A percentile compares a stretch with the other conserved stretches of the same genome.
Conservation (phyloP, 352 stramenopile genomes). For the Globisporangium paroecandrum region DNA sequence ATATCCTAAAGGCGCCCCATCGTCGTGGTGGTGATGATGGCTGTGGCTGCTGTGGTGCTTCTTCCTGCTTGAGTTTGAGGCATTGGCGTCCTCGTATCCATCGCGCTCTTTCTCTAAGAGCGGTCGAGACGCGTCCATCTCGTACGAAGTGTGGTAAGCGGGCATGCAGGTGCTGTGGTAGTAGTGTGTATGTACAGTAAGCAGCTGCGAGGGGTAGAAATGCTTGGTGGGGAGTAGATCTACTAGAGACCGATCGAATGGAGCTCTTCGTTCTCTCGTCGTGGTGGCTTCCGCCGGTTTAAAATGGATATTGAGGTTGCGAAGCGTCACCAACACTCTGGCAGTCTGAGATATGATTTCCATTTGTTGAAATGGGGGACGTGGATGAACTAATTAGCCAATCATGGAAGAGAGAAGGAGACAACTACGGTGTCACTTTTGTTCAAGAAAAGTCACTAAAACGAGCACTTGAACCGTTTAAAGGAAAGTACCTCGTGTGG, state of each 20-base stretch:
- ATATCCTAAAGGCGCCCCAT: slow-evolving; percentile 7
- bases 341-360: not conserved
- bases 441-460: not conserved
- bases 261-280: slow-evolving; percentile 3
- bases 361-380: not conserved
- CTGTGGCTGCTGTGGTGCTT: slow-evolving; percentile 9
- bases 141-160: not conserved
- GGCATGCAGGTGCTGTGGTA: not conserved
- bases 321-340: slow-evolving; percentile 5
- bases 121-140: slow-evolving; percentile 51
- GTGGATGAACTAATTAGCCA: not conserved
- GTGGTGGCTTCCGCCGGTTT: not conserved
- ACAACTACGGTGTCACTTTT: not conserved
- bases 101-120: slow-evolving; percentile 39
- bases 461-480: not conserved
- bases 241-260: not conserved
- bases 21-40: slow-evolving; percentile 15
- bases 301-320: slow-evolving; percentile 2
- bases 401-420: not conserved
- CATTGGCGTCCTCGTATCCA: slow-evolving; percentile 18
- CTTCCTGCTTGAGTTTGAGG: slow-evolving; percentile 16
- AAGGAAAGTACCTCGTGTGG: too few species aligned
- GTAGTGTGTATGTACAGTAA: not conserved
- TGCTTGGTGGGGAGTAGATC: not conserved
- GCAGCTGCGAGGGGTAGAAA: not conserved